These are phyloP conservation scores for Mediolabrus comicus DNA, from an alignment of 108 stramenopile species.

Conservation along the genomic window DNA sequence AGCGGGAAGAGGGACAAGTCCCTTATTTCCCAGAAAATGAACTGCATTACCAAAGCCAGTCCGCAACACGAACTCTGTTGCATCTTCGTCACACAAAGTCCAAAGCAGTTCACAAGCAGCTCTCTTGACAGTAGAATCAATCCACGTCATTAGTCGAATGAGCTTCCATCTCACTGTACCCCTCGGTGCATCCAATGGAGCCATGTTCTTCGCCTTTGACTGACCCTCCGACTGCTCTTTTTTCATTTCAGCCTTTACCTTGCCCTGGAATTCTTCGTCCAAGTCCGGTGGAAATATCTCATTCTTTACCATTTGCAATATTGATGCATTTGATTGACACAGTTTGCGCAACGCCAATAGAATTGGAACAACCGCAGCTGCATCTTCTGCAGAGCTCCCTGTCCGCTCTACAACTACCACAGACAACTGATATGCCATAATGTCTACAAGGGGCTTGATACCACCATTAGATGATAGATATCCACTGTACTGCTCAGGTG, in stretches of 20 bases:
- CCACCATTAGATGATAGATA: conserved; percentile 35
- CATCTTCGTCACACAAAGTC: conserved; percentile 70
- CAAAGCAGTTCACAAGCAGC: conserved; percentile 77
- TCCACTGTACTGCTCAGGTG: conserved; percentile 40
- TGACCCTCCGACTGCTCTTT: conserved; percentile 22
- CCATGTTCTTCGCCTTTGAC: conserved; percentile 63
- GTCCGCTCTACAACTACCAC: conserved; percentile 49
- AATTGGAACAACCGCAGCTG: conserved; percentile 68
- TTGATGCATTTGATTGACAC: conserved; percentile 25
- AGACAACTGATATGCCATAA: conserved; percentile 54
- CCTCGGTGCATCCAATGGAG: conserved; percentile 76
- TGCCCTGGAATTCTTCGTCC: conserved; percentile 32
- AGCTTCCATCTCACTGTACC: conserved; percentile 72
- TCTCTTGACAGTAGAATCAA: conserved; percentile 74
- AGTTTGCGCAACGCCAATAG: conserved; percentile 61
- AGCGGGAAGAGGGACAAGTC: conserved; percentile 63
- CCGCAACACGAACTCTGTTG: conserved; percentile 66
- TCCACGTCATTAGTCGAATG: conserved; percentile 74
- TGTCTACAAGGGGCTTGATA: conserved; percentile 40
- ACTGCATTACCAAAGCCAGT: conserved; percentile 86
- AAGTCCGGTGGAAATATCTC: conserved; percentile 65
- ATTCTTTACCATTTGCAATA: conserved; percentile 41
- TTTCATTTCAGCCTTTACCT: conserved; percentile 26
- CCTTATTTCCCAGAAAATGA: conserved; percentile 71
- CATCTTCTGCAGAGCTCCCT: conserved; percentile 39